These are phyloP conservation scores for Kregervanrija fluxuum DNA, from an alignment of 805 yeast genomes.

Conservation along the genomic window DNA sequence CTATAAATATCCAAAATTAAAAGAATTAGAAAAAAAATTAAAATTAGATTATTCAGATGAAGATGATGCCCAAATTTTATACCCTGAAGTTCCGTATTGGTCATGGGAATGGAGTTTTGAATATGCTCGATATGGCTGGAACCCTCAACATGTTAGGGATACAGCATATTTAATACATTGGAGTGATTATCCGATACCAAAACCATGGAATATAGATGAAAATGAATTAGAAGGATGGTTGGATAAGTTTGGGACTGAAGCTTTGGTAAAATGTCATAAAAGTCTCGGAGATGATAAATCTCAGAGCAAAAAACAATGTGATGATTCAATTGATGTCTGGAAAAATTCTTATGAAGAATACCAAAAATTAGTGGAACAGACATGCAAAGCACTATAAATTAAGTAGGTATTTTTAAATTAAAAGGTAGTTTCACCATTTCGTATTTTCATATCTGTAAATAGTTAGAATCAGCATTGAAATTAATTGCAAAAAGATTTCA, in stretches of 20 bases:
- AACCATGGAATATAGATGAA: conserved; percentile 46
- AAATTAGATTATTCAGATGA: conserved; percentile 2
- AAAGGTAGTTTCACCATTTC: too few species aligned
- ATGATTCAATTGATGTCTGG: conserved; percentile 12
- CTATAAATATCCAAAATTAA: conserved; percentile 6
- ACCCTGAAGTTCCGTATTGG: conserved; percentile 10
- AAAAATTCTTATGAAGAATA: conserved; percentile 10
- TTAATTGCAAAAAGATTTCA: too few species aligned
- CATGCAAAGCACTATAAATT: too few species aligned
- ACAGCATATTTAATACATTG: conserved; percentile 46
- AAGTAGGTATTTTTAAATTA: too few species aligned
- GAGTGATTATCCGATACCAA: conserved; percentile 59
- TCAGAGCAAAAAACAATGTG: conserved; percentile 4
- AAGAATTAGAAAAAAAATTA: conserved; percentile 6
- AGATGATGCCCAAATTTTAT: conserved; percentile 8
- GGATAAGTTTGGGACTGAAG: conserved; percentile 2
- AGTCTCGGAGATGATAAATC: conserved; percentile 8
- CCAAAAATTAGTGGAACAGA: not conserved
- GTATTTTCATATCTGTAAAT: too few species aligned
- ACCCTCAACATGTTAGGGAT: conserved; percentile 20
- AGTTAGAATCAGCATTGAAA: too few species aligned
- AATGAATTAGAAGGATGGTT: conserved; percentile 4
- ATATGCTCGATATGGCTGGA: conserved; percentile 28
- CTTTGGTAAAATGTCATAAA: conserved; percentile 8
- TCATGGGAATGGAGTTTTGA: conserved; percentile 14